Evolutionary conservation across 1,284 basidiomycete species (phyloP), one percentile per base, ranked within the genome.

Genomic region (Cryptococcus sp.): DNA sequence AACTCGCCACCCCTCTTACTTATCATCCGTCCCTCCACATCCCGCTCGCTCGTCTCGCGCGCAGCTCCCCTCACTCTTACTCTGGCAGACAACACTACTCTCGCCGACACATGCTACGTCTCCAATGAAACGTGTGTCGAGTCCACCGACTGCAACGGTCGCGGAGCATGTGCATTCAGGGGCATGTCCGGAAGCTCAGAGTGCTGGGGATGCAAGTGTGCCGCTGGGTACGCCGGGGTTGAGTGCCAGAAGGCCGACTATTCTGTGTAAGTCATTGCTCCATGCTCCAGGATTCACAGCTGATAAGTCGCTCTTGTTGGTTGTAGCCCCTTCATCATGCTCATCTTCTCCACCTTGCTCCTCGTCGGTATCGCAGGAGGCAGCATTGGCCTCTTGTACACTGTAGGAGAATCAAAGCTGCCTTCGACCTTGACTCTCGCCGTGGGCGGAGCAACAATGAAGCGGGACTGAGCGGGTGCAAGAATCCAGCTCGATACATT

Each of bases 351-450:
- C 5, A 61, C 66, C 7, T 17, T 79, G 2, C 54, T 76, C 23
- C 65, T 79, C 13, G 27, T 74, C 10, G 53, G 54, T 23, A 38
- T 69, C 3, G 54, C 68, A 1, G 50, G 67, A 35, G 74, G 66
- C 13, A 68, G 68, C 17, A 68, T 77, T 58, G 61, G 61, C 8
- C 65, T 79, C 19, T 57, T 79, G 20, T 69, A 58, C 47, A 57
- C 67, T 1, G 65, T 79, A 20, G 77, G 77, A 19, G 75, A 76
- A 39, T 72, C 72, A n/a, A 69, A 67, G 54, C 62, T 79, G 22
- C 77, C 77, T 17, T 73, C 72, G n/a, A 77, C 77, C 40, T 64
- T 79, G 61, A 79, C 70, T 42, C 62, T 79, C 25, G 70, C 72
- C 19, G 62, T 77, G 10, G 66, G 72, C n/a, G 67, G 72, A 8